Evolutionary conservation across 2,329 filamentous ascomycete genomes (phyloP).

Genomic region (Aspergillus arachidicola): DNA sequence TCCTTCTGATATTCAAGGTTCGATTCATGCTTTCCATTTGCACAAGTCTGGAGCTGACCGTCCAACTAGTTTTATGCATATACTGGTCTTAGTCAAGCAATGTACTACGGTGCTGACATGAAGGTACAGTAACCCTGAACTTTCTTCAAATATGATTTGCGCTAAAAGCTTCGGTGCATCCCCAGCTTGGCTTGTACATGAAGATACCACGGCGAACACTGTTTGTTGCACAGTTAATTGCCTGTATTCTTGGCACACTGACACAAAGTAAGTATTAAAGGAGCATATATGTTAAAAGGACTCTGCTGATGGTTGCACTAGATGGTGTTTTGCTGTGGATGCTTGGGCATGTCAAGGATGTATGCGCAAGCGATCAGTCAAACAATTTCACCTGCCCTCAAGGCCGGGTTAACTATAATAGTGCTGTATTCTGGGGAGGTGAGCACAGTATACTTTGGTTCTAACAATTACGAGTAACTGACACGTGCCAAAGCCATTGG

Average conservation of each 20-base stretch:
- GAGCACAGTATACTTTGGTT: background rate
- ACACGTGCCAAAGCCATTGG: constrained; percentile 40
- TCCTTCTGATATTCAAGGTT: constrained; percentile 37
- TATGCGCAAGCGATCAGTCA: constrained; percentile 43
- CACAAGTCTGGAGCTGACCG: background rate
- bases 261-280: constrained; percentile 40
- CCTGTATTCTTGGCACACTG: constrained; percentile 49
- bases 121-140: background rate
- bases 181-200: constrained; percentile 51
- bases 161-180: background rate
- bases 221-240: constrained; percentile 51
- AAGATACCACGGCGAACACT: constrained; percentile 51
- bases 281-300: constrained; percentile 36
- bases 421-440: constrained; percentile 51
- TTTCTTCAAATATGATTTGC: background rate
- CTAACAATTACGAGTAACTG: background rate
- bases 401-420: constrained; percentile 48
- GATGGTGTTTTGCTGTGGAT: constrained; percentile 35
- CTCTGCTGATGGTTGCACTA: constrained; percentile 36
- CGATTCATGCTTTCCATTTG: constrained; percentile 54
- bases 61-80: constrained; percentile 57
- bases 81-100: constrained; percentile 51
- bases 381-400: constrained; percentile 53
- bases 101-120: background rate
- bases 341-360: constrained; percentile 39